Conservation (phyloP, 495 filamentous ascomycete genomes). For the Xylaria palmicola region DNA sequence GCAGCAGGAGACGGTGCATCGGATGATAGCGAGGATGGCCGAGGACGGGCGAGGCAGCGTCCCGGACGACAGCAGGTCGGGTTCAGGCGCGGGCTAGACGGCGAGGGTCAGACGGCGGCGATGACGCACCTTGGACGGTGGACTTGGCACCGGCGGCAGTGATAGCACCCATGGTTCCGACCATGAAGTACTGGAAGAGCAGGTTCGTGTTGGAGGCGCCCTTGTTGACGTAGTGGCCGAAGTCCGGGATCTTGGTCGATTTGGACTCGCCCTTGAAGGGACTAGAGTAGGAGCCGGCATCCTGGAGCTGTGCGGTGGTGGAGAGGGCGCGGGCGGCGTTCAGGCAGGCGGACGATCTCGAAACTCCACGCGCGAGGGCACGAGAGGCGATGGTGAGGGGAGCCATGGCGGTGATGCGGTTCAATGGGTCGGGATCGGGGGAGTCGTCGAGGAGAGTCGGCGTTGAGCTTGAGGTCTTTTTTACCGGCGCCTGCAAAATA, state of each 20-base stretch:
- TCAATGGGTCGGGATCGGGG: constrained; percentile 36
- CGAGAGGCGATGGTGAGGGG: constrained; percentile 48
- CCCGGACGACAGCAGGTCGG: not conserved
- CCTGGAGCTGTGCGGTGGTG: constrained; percentile 41
- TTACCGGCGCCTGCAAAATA: constrained; percentile 34
- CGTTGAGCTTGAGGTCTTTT: constrained; percentile 51
- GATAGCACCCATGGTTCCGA: constrained; percentile 88
- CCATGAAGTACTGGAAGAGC: constrained; percentile 97
- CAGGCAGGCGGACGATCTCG: constrained; percentile 29
- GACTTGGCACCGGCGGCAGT: constrained; percentile 91
- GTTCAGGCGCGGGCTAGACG: not conserved
- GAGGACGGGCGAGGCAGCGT: not conserved
- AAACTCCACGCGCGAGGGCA: constrained; percentile 43
- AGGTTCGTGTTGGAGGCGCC: constrained; percentile 64
- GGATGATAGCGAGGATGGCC: not conserved
- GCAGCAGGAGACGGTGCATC: not conserved
- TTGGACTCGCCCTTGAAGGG: constrained; percentile 63
- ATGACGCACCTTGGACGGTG: constrained; percentile 84
- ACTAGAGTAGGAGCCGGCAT: constrained; percentile 42
- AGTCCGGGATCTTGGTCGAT: constrained; percentile 75
- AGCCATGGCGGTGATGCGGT: constrained; percentile 39
- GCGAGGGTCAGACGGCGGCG: not conserved
- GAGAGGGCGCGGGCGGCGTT: constrained; percentile 46
- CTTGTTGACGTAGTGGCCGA: constrained; percentile 79
- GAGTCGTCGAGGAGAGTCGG: constrained; percentile 18